Base-by-base conservation (phyloP, 169 alveolate genomes). In the Eimeria sp. region DNA sequence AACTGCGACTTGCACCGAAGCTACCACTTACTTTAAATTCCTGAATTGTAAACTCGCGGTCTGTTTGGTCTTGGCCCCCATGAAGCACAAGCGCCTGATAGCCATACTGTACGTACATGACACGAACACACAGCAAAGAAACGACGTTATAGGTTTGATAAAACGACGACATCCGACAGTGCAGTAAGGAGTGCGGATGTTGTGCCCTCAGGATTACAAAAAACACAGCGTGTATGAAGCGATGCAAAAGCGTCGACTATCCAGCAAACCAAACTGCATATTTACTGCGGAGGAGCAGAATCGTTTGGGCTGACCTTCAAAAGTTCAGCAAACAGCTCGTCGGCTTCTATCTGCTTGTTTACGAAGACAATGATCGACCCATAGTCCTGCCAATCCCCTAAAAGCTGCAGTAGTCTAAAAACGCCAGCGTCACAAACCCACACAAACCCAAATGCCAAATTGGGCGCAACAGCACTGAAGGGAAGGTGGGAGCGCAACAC, bases 61-160 rank as follows among this genome's bases (percentile, higher is more conserved):
- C 99, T 43, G 99, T 98, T 95, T 99, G 99, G 96, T 99, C 99
- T 97, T 99, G 99, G 16, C 99, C 99, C 2, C 99, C 99, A 97
- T 99, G 99, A 87, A 99, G 98, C 71, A 98, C 99, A 77, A 99
- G 97, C 30, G 99, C 98, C 62, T 98, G 99, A 97, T 99, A 99
- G 27, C 99, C 99, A 90, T 97, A 98, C 88, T 98, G 97, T 52
- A 98, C 71, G 14, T 97, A 95, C 72, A 43, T 23, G 23, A 27
- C 77, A 77, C 0, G 56, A 46, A 18, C 62, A 91, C 62, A 91
- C 78, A 60, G 20, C 77, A 13, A 18, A 52, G 25, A 4, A 56
- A 43, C 90, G 25, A 11, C 49, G 68, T 68, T 13, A 46, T 3
- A 46, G 25, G 43, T 11, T 54, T 68, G 68, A 10, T 6, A 87